phyloP scores from a whole-genome alignment of 495 filamentous ascomycete species.

The Platismatia glauca region DNA sequence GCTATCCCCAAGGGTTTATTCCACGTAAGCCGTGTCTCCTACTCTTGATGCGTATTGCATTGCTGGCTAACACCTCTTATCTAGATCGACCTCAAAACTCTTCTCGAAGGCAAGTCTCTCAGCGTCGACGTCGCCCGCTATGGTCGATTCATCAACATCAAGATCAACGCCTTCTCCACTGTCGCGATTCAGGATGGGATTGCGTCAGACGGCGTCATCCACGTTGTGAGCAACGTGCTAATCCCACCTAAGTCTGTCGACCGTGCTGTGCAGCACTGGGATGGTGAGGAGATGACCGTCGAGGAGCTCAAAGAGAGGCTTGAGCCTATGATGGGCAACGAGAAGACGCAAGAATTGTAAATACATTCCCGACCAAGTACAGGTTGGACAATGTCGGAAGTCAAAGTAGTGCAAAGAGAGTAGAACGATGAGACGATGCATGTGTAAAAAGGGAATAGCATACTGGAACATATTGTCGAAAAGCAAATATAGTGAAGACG shows the following conservation, averaged over 20 bases:
- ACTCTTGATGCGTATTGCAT: not conserved
- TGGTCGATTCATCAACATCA: conserved; percentile 53
- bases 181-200: conserved; percentile 58
- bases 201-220: conserved; percentile 65
- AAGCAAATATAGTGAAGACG: not conserved
- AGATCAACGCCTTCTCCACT: conserved; percentile 56
- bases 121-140: conserved; percentile 58
- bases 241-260: conserved; percentile 58
- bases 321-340: conserved; percentile 35
- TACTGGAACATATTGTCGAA: not conserved
- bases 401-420: not conserved
- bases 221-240: conserved; percentile 59
- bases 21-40: conserved; percentile 21
- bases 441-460: not conserved
- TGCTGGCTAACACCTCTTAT: conserved; percentile 17
- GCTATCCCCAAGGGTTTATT: conserved; percentile 30
- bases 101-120: conserved; percentile 50
- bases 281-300: conserved; percentile 48
- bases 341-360: conserved; percentile 17
- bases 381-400: not conserved
- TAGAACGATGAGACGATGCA: not conserved
- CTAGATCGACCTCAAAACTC: conserved; percentile 59
- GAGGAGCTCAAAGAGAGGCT: conserved; percentile 56
- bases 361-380: not conserved
- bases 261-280: conserved; percentile 28